Conservation (phyloP, 805 yeast species). For the Debaryomyces castellii region DNA sequence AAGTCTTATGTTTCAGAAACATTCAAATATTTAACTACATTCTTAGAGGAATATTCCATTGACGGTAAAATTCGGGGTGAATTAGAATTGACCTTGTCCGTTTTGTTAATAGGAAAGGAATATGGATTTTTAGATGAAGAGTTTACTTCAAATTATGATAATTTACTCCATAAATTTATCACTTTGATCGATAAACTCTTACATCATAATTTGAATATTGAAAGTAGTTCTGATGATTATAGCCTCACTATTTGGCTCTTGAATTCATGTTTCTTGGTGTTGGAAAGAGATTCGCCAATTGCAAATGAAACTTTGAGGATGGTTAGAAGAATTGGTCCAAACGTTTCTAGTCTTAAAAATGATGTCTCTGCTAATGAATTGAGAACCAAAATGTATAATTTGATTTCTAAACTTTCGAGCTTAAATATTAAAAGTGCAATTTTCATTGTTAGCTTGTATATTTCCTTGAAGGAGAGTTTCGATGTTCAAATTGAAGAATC, state of each 20-base stretch:
- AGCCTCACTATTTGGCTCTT: conserved; percentile 26
- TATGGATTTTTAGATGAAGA: background rate
- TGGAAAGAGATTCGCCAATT: background rate
- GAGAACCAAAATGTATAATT: conserved; percentile 23
- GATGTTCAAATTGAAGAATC: conserved; percentile 8
- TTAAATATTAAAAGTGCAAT: conserved; percentile 9
- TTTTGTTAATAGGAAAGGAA: conserved; percentile 5
- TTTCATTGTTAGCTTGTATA: conserved; percentile 15
- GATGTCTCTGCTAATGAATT: conserved; percentile 8
- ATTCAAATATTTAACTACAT: conserved; percentile 12
- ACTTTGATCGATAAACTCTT: background rate
- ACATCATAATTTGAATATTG: background rate
- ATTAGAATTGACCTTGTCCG: conserved; percentile 9
- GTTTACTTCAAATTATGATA: background rate
- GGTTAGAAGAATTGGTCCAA: conserved; percentile 8
- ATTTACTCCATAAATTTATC: background rate
- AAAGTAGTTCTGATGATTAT: background rate
- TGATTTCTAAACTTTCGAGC: conserved; percentile 16
- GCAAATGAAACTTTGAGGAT: conserved; percentile 2
- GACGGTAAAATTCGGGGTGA: conserved; percentile 3
- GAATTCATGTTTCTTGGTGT: conserved; percentile 18
- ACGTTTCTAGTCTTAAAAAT: conserved; percentile 4
- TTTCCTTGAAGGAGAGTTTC: conserved; percentile 6
- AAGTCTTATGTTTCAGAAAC: conserved; percentile 18
- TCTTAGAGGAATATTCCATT: conserved; percentile 4